Conservation (phyloP, 2,329 filamentous ascomycete species). For the Trichophyton schoenleinii region DNA sequence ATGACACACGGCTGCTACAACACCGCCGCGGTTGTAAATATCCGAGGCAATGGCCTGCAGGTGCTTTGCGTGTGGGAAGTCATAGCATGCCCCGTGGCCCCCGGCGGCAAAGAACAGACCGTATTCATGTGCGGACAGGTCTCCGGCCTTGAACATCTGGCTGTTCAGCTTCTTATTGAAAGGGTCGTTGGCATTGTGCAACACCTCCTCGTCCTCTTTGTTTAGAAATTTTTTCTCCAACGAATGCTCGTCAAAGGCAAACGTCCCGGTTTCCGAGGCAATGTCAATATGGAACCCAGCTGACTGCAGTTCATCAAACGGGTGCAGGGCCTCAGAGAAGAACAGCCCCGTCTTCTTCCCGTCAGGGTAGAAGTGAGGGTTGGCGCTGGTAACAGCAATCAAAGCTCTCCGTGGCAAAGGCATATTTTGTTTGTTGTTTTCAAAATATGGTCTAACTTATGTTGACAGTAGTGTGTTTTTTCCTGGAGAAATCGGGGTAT, state of each 20-base stretch:
- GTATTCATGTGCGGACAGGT: constrained; percentile 14
- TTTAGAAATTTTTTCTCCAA: constrained; percentile 28
- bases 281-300: constrained; percentile 39
- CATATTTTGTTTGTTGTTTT: constrained; percentile 5
- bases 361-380: constrained; percentile 19
- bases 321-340: constrained; percentile 14
- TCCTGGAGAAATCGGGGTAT: background rate
- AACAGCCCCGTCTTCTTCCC: constrained; percentile 17
- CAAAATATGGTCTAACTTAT: background rate
- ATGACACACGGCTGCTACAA: constrained; percentile 33
- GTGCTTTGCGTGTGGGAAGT: constrained; percentile 33
- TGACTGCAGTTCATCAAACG: constrained; percentile 12
- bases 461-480: background rate
- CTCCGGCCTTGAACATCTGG: constrained; percentile 14
- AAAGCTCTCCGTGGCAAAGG: constrained; percentile 13
- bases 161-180: constrained; percentile 37
- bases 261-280: constrained; percentile 34
- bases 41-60: constrained; percentile 31
- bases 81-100: constrained; percentile 33
- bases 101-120: constrained; percentile 14
- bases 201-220: constrained; percentile 27
- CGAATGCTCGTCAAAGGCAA: constrained; percentile 32
- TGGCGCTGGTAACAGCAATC: constrained; percentile 17
- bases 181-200: constrained; percentile 28
- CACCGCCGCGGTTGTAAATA: constrained; percentile 31